Evolutionary conservation across 345 rosid genomes (phyloP).

Genomic region (Theobroma cacao): DNA sequence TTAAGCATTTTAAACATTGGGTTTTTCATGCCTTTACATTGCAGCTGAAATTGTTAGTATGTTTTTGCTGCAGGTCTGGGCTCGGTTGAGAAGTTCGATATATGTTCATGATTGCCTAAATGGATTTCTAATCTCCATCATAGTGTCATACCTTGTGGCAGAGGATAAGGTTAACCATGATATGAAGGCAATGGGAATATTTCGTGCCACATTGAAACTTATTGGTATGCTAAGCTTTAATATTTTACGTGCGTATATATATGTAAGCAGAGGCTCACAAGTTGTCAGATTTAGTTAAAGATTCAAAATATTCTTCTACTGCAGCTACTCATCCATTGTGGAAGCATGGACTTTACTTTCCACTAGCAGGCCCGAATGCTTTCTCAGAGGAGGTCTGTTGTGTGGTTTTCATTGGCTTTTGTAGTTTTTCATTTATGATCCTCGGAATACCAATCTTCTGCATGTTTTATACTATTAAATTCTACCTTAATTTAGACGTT

Average conservation of each 20-base stretch:
- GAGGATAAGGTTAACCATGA: slow-evolving; percentile 53
- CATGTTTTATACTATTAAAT: not conserved
- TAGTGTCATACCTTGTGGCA: slow-evolving; percentile 66
- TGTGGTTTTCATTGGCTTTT: slow-evolving; percentile 3
- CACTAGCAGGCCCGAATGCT: slow-evolving; percentile 34
- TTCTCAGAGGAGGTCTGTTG: slow-evolving; percentile 67
- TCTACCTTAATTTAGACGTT: not conserved
- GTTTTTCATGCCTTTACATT: not conserved
- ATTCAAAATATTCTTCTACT: slow-evolving; percentile 12
- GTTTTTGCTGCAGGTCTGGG: slow-evolving; percentile 68
- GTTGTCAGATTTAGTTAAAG: not conserved
- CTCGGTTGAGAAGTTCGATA: slow-evolving; percentile 77
- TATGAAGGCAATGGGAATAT: slow-evolving; percentile 70
- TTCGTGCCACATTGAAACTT: slow-evolving; percentile 66
- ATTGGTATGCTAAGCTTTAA: slow-evolving; percentile 52
- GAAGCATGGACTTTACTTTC: slow-evolving; percentile 75
- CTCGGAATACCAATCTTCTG: not conserved
- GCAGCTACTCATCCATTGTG: slow-evolving; percentile 75
- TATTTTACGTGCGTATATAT: not conserved
- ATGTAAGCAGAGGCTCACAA: not conserved
- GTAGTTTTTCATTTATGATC: not conserved
- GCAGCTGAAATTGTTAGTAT: not conserved
- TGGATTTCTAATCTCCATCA: slow-evolving; percentile 71
- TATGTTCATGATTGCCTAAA: slow-evolving; percentile 74
- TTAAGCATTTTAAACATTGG: slow-evolving; percentile 5